Evolutionary conservation across 2,329 filamentous ascomycete genomes (phyloP).

Genomic region (Alternaria burnsii): DNA sequence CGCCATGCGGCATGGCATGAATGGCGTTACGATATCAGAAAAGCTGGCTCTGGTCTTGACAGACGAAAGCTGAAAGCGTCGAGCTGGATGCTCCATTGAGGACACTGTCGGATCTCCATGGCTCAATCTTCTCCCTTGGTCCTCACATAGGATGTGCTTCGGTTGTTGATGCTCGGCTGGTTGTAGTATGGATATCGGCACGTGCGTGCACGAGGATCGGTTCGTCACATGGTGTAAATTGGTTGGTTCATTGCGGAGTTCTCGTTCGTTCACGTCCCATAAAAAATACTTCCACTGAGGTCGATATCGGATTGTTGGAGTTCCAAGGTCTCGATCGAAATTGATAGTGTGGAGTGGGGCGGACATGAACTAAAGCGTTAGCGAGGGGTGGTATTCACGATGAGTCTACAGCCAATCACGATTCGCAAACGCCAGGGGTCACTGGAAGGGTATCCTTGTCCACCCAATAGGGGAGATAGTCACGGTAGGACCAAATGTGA

Average conservation of each 20-base stretch:
- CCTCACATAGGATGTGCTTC: neutral
- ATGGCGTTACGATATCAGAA: neutral
- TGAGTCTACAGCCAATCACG: constrained; percentile 2
- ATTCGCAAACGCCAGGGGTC: neutral
- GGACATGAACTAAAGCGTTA: constrained; percentile 10
- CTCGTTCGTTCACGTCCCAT: neutral
- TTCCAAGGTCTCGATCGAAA: neutral
- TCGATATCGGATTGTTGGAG: neutral
- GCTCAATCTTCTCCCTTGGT: neutral
- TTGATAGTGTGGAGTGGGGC: constrained; percentile 14
- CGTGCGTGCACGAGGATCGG: neutral
- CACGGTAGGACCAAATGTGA: neutral
- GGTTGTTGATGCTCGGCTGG: neutral
- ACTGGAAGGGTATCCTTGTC: neutral
- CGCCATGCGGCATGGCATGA: neutral
- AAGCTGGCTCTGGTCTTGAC: neutral
- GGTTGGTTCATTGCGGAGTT: neutral
- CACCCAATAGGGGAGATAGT: neutral
- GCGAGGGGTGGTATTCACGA: constrained; percentile 12
- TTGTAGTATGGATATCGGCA: neutral
- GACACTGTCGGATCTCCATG: neutral
- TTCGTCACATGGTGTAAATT: neutral
- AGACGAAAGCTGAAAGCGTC: neutral
- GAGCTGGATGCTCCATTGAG: neutral
- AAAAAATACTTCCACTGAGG: neutral